Base-by-base conservation (phyloP, 1,139 yeast genomes). In the Nakaseomyces sp. region DNA sequence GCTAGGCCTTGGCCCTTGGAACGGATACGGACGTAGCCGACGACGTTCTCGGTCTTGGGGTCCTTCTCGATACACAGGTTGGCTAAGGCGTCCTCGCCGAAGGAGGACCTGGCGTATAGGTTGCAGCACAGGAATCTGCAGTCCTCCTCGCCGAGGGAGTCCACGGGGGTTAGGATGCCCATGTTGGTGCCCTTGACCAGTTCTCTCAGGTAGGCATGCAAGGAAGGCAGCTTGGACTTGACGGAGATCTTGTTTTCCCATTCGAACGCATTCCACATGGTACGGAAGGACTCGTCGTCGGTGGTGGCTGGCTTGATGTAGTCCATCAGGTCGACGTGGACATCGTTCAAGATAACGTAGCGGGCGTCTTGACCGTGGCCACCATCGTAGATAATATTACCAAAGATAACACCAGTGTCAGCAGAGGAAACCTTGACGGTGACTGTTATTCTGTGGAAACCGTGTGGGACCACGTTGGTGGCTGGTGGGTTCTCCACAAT, bases 251-350 rank as follows among this genome's bases (percentile, higher is more conserved):
- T 93, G 70, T 93, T 93, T 67, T 93, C 99, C 99, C 99, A 93
- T 69, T 93, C 99, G 63, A 93, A 93, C 65, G 89, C 97, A 64
- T 88, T 86, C 99, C 99, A 93, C 97, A 89, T 89, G 57, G 81
- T 78, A 59, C 98, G 85, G 85, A 93, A 93, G 54, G 78, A 83
- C 43, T 81, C 78, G 66, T 91, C 98, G 15, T 88, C 71, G 65
- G 96, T 87, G 22, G 77, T 74, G 12, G 95, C 95, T 19, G 98
- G 97, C 64, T 86, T 87, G 64, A 93, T 89, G 69, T 93, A 93
- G 67, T 91, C 97, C 91, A 91, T 86, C 47, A 91, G 87, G 63
- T 91, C 96, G 49, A 91, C 89, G 62, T 91, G 96, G 46, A 93
- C 88, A 63, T 91, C 98, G 62, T 87, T 88, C 61, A 93, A 74